These are phyloP conservation scores for Rutstroemia sydowiana DNA, from an alignment of 2,329 filamentous ascomycete genomes.

Conservation along the genomic window DNA sequence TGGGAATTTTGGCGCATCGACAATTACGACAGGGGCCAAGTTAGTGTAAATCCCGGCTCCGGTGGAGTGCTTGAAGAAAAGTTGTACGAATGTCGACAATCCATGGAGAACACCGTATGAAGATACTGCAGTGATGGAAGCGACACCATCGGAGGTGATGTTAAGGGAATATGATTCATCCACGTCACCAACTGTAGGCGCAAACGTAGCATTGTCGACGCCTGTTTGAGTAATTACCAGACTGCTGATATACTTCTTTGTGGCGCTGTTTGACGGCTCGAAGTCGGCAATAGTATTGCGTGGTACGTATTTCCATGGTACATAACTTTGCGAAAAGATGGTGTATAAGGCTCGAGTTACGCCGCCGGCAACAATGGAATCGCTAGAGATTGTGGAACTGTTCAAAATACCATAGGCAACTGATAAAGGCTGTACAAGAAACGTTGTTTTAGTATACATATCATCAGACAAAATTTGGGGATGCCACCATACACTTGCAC, in stretches of 20 bases:
- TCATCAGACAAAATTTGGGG: constrained; percentile 20
- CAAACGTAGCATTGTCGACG: constrained; percentile 46
- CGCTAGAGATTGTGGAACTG: constrained; percentile 31
- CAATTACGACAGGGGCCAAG: constrained; percentile 61
- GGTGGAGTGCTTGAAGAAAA: constrained; percentile 66
- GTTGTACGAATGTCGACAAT: constrained; percentile 70
- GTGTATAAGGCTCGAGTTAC: constrained; percentile 53
- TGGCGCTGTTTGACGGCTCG: constrained; percentile 47
- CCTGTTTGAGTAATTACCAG: constrained; percentile 56
- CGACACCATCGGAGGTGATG: constrained; percentile 50
- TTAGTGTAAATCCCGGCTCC: constrained; percentile 58
- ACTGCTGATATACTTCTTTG: constrained; percentile 46
- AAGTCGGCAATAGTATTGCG: constrained; percentile 49
- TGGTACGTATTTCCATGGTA: constrained; percentile 71
- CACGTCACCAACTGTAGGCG: constrained; percentile 53
- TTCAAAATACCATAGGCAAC: constrained; percentile 10
- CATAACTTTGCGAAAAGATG: constrained; percentile 61
- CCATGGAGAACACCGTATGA: constrained; percentile 64
- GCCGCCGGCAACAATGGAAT: constrained; percentile 47
- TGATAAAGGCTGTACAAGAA: constrained; percentile 11
- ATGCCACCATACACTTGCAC: constrained; percentile 45
- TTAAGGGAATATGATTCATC: constrained; percentile 71
- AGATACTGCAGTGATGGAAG: constrained; percentile 55
- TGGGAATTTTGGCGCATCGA: constrained; percentile 65
- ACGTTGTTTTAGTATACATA: constrained; percentile 23